Base-by-base conservation (phyloP, 345 rosid species). In the Citrus trifoliata region DNA sequence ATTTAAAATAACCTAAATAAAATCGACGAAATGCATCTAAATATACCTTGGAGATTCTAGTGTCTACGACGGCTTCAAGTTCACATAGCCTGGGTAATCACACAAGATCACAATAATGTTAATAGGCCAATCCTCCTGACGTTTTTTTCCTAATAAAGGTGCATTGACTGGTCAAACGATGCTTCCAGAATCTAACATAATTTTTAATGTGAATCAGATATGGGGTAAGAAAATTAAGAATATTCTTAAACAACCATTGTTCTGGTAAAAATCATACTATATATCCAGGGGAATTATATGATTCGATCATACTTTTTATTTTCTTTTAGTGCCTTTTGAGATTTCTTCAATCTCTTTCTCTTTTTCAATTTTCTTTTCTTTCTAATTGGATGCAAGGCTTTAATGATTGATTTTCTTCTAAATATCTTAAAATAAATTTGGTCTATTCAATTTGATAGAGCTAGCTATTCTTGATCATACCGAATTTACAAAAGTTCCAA, bases 201-300 rank as follows among this genome's bases (percentile, higher is more conserved):
- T 7, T 51, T 53, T 30, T 73, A 10, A 32, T 67, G 10, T 53
- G 27, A 71, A 46, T 35, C 58, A 65, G 74, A 79, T 67, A 67
- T 24, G n/a, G 33, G n/a, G 73, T 77, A 51, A 78, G 7, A 22
- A 74, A 58, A 30, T 22, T 35, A 37, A 70, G 81, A 73, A 83
- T 80, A 70, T 78, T 80, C 81, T 24, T 35, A 71, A 64, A 53
- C 40, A 6, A 60, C 51, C 76, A 79, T 38, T 37, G 38, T 67
- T 76, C 18, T 32, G 12, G 75, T 75, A 32, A 75, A 67, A 53
- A 73, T 73, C 60, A 83, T 16, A 33, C 27, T 24, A 10, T 18
- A 67, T 37, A 60, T 71, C 25, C 48, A 56, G 21, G 37, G 6
- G 66, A 61, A 48, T 48, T 66, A 67, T 70, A 71, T 58, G 61